A percentile compares a stretch with the other conserved stretches of the same genome.
These are phyloP conservation scores for Oryza meridionalis DNA, from an alignment of 176 grass and related monocot species.

Conservation along the genomic window DNA sequence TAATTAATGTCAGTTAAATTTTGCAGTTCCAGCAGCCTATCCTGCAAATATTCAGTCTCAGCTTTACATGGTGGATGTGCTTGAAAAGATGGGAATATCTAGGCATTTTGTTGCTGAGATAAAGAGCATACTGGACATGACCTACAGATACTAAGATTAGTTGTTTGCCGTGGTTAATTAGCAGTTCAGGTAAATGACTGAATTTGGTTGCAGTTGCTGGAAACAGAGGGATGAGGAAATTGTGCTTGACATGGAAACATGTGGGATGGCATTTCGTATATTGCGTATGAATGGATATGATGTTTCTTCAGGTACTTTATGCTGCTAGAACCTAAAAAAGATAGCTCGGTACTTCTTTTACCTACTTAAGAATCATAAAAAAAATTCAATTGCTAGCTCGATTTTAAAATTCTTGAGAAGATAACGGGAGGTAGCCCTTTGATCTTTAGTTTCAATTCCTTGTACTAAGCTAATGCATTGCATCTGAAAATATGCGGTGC, in stretches of 20 bases:
- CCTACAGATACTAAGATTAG: slow-evolving; percentile 42
- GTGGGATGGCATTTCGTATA: slow-evolving; percentile 69
- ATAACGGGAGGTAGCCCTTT: fast-evolving
- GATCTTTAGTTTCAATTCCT: not conserved
- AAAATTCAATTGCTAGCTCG: no score
- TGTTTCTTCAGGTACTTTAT: slow-evolving; percentile 64
- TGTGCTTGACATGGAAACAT: slow-evolving; percentile 43
- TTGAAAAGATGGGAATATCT: slow-evolving; percentile 65
- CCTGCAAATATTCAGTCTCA: slow-evolving; percentile 40
- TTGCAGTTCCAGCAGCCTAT: slow-evolving; percentile 8
- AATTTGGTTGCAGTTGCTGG: slow-evolving; percentile 53
- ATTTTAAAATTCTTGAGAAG: not conserved
- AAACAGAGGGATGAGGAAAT: slow-evolving; percentile 55
- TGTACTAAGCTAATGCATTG: not conserved
- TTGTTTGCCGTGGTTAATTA: not conserved
- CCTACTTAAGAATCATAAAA: not conserved
- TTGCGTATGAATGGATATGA: slow-evolving; percentile 66
- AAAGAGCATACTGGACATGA: slow-evolving; percentile 52
- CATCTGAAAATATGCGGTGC: not conserved
- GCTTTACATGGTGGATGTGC: slow-evolving; percentile 57
- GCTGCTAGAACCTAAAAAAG: no score
- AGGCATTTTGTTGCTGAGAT: slow-evolving; percentile 57
- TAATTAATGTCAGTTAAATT: not conserved
- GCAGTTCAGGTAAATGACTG: not conserved
- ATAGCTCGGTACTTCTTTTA: no score